Evolutionary conservation across 2,329 filamentous ascomycete species (phyloP).

Genomic region (Colletotrichum lini): DNA sequence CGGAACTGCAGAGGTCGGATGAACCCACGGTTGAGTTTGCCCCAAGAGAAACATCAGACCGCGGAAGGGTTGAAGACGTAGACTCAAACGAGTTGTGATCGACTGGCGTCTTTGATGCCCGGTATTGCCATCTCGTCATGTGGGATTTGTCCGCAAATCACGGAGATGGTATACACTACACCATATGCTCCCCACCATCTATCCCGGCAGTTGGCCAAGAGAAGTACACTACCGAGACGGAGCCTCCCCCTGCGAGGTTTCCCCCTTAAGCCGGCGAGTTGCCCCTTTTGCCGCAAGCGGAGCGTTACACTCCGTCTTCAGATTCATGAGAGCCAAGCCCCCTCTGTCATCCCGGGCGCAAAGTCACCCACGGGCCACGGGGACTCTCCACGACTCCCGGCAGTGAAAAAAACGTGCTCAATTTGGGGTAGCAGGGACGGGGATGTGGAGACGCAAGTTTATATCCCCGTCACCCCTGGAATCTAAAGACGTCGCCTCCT

Average conservation of each 20-base stretch:
- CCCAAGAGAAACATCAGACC: not conserved
- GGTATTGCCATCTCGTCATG: not conserved
- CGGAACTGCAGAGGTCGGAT: slow-evolving; percentile 18
- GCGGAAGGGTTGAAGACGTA: not conserved
- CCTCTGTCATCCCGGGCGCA: slow-evolving; percentile 22
- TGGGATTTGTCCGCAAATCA: slow-evolving; percentile 14
- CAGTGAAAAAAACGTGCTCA: not conserved
- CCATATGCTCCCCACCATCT: not conserved
- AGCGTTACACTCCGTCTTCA: slow-evolving; percentile 30
- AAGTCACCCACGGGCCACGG: not conserved
- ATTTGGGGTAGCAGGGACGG: slow-evolving; percentile 8
- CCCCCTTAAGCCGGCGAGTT: not conserved
- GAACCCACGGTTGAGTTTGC: not conserved
- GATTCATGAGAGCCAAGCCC: slow-evolving; percentile 14
- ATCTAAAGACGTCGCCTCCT: slow-evolving; percentile 11
- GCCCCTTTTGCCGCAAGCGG: slow-evolving; percentile 31
- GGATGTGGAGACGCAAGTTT: slow-evolving; percentile 27
- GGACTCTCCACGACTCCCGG: no score
- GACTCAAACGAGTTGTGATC: not conserved
- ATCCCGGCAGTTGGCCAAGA: not conserved
- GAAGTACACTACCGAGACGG: not conserved
- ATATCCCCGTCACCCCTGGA: slow-evolving; percentile 25
- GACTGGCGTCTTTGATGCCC: not conserved
- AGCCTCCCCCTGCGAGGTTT: not conserved
- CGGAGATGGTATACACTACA: no score